Conservation (phyloP, 73 alveolate species). For the Diophrys sp. region DNA sequence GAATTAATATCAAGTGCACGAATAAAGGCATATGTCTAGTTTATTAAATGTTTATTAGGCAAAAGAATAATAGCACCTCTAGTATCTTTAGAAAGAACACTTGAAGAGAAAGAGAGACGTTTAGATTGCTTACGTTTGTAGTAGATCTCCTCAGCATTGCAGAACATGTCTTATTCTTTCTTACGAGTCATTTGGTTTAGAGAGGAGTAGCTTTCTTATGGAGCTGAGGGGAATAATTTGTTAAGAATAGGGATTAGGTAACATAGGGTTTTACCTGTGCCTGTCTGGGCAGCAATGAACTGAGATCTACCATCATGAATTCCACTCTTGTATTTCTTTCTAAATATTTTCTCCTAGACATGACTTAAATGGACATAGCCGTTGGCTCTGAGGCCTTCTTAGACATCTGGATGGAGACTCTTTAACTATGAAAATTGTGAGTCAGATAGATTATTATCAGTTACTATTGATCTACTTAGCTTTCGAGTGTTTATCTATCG, state of each 20-base stretch:
- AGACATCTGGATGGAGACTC: slow-evolving; percentile 32
- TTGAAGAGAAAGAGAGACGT: no score
- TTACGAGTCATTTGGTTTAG: no score
- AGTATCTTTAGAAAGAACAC: no score
- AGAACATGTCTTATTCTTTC: slow-evolving; percentile 27
- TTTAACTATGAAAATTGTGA: neutral
- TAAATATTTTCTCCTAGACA: neutral
- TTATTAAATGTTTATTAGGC: slow-evolving; percentile 40
- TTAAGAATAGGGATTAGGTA: slow-evolving; percentile 47
- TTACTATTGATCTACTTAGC: no score
- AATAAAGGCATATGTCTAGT: slow-evolving; percentile 30
- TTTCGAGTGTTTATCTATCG: no score
- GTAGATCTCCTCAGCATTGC: slow-evolving; percentile 42
- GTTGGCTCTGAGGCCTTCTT: slow-evolving; percentile 18
- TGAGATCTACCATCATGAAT: slow-evolving; percentile 29
- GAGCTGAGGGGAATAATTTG: slow-evolving; percentile 18
- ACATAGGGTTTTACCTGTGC: slow-evolving; percentile 53
- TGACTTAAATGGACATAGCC: slow-evolving; percentile 6
- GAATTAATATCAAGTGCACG: slow-evolving; percentile 31
- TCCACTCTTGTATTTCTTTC: neutral
- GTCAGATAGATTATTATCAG: no score
- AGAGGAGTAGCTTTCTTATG: no score
- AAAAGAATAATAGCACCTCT: slow-evolving; percentile 51
- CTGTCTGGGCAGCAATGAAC: slow-evolving; percentile 40
- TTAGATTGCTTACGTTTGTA: slow-evolving; percentile 6